phyloP scores from a whole-genome alignment of 179 eudicot genomes.

The Heliamphora pulchella region DNA sequence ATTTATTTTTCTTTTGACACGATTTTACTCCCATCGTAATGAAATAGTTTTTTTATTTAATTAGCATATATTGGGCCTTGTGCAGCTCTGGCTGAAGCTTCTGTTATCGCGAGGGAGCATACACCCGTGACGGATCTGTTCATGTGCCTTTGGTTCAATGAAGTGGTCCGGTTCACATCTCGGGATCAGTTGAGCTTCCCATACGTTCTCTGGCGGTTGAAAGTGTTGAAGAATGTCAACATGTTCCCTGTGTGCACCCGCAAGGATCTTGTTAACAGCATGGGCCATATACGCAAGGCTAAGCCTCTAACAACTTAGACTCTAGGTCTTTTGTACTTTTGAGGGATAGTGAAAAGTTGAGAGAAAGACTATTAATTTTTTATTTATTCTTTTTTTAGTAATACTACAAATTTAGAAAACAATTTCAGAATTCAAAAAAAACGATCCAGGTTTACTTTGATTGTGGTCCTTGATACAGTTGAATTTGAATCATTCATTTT shows the following conservation, averaged over 20 bases:
- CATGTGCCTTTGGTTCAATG: slow-evolving; percentile 97
- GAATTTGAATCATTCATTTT: too few relatives aligned
- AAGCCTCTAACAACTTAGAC: slow-evolving; percentile 49
- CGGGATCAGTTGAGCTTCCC: slow-evolving; percentile 97
- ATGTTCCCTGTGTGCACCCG: slow-evolving; percentile 95
- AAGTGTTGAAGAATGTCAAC: slow-evolving; percentile 54
- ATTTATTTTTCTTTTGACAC: too few relatives aligned
- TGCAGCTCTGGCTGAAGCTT: slow-evolving; percentile 93
- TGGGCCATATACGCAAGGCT: slow-evolving; percentile 93
- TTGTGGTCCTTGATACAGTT: too few relatives aligned
- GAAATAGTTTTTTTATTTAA: too few relatives aligned
- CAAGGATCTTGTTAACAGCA: slow-evolving; percentile 96
- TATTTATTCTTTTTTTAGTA: too few relatives aligned
- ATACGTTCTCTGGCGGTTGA: slow-evolving; percentile 76
- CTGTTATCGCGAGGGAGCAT: slow-evolving; percentile 84
- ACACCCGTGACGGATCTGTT: slow-evolving; percentile 66
- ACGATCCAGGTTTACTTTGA: too few relatives aligned
- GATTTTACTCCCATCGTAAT: too few relatives aligned
- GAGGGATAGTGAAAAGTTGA: too few relatives aligned
- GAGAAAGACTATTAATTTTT: too few relatives aligned
- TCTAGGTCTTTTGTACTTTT: neutral
- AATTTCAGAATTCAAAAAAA: too few relatives aligned
- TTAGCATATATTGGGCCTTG: neutral
- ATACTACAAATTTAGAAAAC: too few relatives aligned
- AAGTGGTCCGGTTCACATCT: slow-evolving; percentile 92